Evolutionary conservation across 2,329 filamentous ascomycete species (phyloP).

Genomic region (Juglanconis sp.): DNA sequence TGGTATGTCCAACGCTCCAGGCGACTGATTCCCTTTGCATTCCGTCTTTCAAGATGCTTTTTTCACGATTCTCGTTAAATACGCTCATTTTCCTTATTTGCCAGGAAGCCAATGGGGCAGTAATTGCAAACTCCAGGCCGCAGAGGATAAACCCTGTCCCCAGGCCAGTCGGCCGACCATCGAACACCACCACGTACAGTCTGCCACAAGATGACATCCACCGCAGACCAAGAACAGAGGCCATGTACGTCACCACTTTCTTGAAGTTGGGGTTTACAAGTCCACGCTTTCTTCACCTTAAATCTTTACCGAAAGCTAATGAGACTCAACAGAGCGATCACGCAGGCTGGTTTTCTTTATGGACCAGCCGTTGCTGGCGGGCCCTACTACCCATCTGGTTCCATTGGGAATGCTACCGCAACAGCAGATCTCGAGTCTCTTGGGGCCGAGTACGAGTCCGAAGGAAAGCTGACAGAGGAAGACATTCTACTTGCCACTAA

Average conservation of each 20-base stretch:
- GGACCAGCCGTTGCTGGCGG: slow-evolving; percentile 18
- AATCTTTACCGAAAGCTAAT: background rate
- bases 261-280: too few relatives aligned
- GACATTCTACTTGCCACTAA: background rate
- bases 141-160: slow-evolving; percentile 2
- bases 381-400: slow-evolving; percentile 16
- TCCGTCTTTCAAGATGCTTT: background rate
- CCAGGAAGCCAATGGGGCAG: slow-evolving; percentile 3
- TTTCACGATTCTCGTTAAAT: background rate
- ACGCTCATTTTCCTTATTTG: background rate
- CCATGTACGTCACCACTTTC: background rate
- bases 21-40: background rate
- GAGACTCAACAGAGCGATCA: background rate
- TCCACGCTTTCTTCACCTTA: too few relatives aligned
- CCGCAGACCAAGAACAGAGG: background rate
- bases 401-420: slow-evolving; percentile 13
- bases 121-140: background rate
- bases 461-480: background rate
- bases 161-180: background rate
- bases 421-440: slow-evolving; percentile 13
- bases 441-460: slow-evolving; percentile 1
- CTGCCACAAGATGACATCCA: background rate
- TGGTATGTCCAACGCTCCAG: background rate
- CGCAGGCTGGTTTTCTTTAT: slow-evolving; percentile 9
- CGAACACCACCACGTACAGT: background rate